These are phyloP conservation scores for Rhodotorula paludigena DNA, from an alignment of 768 basidiomycete genomes.

Conservation along the genomic window DNA sequence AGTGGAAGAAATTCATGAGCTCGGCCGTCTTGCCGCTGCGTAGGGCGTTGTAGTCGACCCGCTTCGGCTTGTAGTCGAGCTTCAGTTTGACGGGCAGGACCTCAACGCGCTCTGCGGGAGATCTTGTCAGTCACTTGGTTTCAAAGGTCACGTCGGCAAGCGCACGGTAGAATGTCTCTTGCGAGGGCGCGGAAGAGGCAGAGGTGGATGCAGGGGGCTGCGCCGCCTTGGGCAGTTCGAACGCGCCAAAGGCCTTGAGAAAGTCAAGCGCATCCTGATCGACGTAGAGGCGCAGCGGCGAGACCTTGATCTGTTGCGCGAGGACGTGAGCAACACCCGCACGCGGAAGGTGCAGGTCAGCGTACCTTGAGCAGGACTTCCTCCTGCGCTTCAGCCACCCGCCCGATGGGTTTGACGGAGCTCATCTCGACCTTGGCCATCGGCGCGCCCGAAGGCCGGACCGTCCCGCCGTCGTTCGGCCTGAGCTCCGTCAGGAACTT, in stretches of 20 bases:
- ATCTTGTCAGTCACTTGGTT: neutral
- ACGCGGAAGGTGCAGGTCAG: slow-evolving; percentile 3
- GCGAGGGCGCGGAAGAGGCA: no score
- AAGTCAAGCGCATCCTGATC: slow-evolving; percentile 99
- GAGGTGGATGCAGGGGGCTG: slow-evolving; percentile 44
- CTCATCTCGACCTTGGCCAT: slow-evolving; percentile 86
- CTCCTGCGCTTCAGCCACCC: slow-evolving; percentile 57
- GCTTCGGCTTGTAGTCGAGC: slow-evolving; percentile 95
- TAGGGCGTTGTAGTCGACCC: slow-evolving; percentile 87
- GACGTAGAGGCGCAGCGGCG: slow-evolving; percentile 85
- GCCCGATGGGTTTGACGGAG: slow-evolving; percentile 59
- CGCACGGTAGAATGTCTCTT: slow-evolving; percentile 73
- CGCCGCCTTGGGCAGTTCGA: slow-evolving; percentile 57
- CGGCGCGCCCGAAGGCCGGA: slow-evolving; percentile 82
- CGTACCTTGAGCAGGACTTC: slow-evolving; percentile 51
- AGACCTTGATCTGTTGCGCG: slow-evolving; percentile 66
- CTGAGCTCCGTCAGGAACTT: slow-evolving; percentile 87
- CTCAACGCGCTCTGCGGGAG: slow-evolving; percentile 72
- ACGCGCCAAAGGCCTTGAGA: slow-evolving; percentile 90
- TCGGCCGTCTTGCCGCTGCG: slow-evolving; percentile 88
- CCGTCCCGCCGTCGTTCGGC: slow-evolving; percentile 76
- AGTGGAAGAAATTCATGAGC: slow-evolving; percentile 99
- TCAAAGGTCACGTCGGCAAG: neutral
- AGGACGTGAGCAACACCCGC: neutral
- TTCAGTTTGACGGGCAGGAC: slow-evolving; percentile 92